Percentiles rank a stretch among this genome's conserved stretches.
These are phyloP conservation scores for Myrmaecium sp. DNA, from an alignment of 2,329 filamentous ascomycete genomes.

Conservation along the genomic window DNA sequence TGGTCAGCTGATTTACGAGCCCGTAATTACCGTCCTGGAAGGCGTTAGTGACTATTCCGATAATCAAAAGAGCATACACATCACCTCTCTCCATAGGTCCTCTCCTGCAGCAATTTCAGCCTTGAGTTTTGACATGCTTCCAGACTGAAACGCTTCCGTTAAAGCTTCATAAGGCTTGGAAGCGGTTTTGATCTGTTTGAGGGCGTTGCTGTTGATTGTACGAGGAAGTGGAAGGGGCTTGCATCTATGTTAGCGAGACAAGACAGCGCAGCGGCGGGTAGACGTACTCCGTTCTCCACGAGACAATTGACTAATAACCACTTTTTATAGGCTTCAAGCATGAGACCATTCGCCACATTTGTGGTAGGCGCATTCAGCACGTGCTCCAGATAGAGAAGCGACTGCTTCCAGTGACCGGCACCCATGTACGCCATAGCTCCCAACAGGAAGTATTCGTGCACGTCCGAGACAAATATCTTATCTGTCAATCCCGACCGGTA, in stretches of 20 bases:
- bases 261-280: too few species aligned
- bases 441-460: constrained; percentile 39
- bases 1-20: constrained; percentile 51
- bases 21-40: constrained; percentile 51
- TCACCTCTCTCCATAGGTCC: constrained; percentile 42
- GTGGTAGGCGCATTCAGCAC: constrained; percentile 50
- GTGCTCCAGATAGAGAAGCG: constrained; percentile 29
- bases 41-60: constrained; percentile 4
- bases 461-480: constrained; percentile 31
- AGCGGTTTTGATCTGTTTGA: constrained; percentile 40
- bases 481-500: constrained; percentile 39
- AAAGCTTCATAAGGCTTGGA: constrained; percentile 56
- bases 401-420: constrained; percentile 23
- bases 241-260: too few species aligned
- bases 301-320: constrained; percentile 69
- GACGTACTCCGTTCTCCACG: constrained; percentile 42
- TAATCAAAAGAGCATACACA: neutral
- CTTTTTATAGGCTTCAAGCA: constrained; percentile 83
- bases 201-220: constrained; percentile 34
- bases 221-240: constrained; percentile 37
- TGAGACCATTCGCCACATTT: constrained; percentile 52
- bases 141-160: constrained; percentile 48
- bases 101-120: constrained; percentile 44
- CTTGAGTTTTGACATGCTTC: constrained; percentile 41
- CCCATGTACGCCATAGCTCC: constrained; percentile 32